Evolutionary conservation across 2,329 filamentous ascomycete species (phyloP), one percentile per base, ranked within the genome.

Genomic region (Penicillium sp.): DNA sequence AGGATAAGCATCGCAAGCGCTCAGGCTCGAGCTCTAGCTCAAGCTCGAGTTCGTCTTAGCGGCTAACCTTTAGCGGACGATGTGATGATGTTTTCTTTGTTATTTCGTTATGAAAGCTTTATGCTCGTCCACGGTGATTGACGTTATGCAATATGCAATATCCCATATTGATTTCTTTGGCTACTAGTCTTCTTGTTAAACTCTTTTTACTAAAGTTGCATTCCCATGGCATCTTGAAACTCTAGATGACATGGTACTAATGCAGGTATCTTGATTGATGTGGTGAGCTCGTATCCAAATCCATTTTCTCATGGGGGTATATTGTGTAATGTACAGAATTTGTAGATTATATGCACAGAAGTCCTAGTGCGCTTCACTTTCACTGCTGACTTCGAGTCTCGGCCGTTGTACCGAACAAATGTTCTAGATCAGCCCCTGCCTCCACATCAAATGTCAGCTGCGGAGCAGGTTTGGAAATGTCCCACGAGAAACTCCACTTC

Each of bases 401-500:
- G 6, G 22, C n/a, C 14, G 39, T 15, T 2, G 33, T 10, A 16
- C 23, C 34, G 30, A 52, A 51, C 12, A 52, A 27, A 14, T 32
- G 16, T 18, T 33, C 37, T 5, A 44, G 6, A 16, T 47, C 33
- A 10, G 40, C 38, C 8, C 38, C 28, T 11, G 26, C 30, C 8
- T 37, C 30, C 13, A 51, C 17, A 22, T 42, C 18, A 31, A 46
- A 43, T 7, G 35, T 34, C 15, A 52, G 13, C 8, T 29, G 27
- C n/a, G 47, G 46, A 18, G 45, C 11, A 6, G 35, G 17, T 16
- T 52, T 56, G 3, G 45, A 28, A 8, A 38, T 35, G 14, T 60
- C 58, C 60, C 64, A 67, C 6, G 41, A 27, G 35, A 66, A 59
- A 1, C 33, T 26, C 35, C 44, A 51, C 39, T 51, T 60, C 8